These are phyloP conservation scores for Tulasnella sp. DNA, from an alignment of 768 basidiomycete genomes.

Conservation along the genomic window DNA sequence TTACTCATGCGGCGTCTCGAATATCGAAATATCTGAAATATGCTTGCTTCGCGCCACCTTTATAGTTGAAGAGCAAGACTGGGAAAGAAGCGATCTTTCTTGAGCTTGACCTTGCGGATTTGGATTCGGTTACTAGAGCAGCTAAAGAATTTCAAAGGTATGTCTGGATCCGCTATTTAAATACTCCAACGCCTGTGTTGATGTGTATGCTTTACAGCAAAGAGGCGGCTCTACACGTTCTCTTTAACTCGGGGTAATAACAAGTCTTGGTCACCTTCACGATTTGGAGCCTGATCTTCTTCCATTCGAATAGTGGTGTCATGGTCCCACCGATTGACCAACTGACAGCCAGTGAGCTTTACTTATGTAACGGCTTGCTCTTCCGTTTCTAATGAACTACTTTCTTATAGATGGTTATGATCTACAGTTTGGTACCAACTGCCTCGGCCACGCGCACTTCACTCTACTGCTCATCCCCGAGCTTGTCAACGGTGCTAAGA, in stretches of 20 bases:
- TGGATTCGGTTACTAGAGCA: slow-evolving; percentile 10
- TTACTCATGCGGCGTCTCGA: too few relatives aligned
- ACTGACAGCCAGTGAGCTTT: slow-evolving; percentile 15
- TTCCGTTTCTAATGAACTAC: not conserved
- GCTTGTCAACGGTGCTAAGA: slow-evolving; percentile 11
- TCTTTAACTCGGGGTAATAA: slow-evolving; percentile 18
- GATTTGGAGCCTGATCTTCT: not conserved
- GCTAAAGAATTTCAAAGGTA: slow-evolving; percentile 17
- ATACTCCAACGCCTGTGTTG: not conserved
- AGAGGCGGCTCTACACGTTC: slow-evolving; percentile 18
- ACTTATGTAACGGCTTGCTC: not conserved
- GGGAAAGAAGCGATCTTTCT: slow-evolving; percentile 18
- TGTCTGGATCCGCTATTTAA: not conserved
- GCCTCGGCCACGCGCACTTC: slow-evolving; percentile 16
- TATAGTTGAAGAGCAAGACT: slow-evolving; percentile 4
- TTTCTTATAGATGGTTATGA: slow-evolving; percentile 13
- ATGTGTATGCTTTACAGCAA: not conserved
- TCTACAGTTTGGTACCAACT: slow-evolving; percentile 9
- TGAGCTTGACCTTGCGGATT: slow-evolving; percentile 17
- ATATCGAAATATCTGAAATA: too few relatives aligned
- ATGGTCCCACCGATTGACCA: slow-evolving; percentile 19
- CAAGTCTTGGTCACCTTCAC: not conserved
- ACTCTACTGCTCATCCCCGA: slow-evolving; percentile 9
- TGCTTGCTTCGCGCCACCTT: too few relatives aligned
- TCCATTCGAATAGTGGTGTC: slow-evolving; percentile 19